Evolutionary conservation across 208 protist species (phyloP).

Genomic region (Trichomonas vaginalis): DNA sequence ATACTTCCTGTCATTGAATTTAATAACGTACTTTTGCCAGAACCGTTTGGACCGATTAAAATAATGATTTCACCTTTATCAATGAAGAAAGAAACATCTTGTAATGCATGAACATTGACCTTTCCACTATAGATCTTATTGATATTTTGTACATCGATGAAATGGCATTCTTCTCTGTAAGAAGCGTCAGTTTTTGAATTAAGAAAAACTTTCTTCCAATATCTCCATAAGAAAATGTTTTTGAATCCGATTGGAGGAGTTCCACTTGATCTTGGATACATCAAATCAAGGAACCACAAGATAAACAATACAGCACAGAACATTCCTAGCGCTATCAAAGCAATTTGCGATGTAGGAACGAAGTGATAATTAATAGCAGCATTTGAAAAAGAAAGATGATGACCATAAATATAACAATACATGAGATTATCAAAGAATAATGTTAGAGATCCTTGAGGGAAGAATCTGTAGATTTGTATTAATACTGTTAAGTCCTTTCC

Average conservation of each 20-base stretch:
- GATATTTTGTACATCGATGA: neutral
- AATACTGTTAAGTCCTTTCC: too few species aligned
- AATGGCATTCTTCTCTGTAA: neutral
- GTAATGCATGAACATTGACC: neutral
- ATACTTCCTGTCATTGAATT: neutral
- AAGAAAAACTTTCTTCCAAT: neutral
- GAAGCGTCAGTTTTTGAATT: too few species aligned
- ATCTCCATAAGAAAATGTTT: neutral
- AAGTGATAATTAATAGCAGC: too few species aligned
- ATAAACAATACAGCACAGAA: too few species aligned
- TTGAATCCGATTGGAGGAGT: neutral
- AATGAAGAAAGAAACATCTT: neutral
- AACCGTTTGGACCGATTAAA: neutral
- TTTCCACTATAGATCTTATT: neutral
- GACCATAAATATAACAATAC: too few species aligned
- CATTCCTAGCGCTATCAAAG: too few species aligned
- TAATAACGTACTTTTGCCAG: neutral
- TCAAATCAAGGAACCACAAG: neutral
- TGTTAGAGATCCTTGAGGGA: too few species aligned
- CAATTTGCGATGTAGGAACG: too few species aligned
- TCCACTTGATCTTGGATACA: neutral
- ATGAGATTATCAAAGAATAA: too few species aligned
- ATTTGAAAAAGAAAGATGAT: too few species aligned
- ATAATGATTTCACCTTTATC: neutral
- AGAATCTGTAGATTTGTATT: too few species aligned